phyloP scores from a whole-genome alignment of 1,284 basidiomycete species.

The Singerocomus rubriflavus region DNA sequence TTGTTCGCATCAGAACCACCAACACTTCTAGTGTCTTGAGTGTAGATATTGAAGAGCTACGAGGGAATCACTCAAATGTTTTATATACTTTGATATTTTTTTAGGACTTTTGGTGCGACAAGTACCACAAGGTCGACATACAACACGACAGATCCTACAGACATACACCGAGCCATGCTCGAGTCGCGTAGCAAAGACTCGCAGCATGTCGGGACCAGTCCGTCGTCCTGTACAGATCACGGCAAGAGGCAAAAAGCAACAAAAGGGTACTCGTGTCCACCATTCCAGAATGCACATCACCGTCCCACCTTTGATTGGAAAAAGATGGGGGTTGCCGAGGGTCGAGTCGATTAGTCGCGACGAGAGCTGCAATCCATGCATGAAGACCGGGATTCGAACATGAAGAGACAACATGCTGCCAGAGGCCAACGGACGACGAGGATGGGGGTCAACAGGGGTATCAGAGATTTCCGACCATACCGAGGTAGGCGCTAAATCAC shows the following conservation, averaged over 20 bases:
- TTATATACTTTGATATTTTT: no score
- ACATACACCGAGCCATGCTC: neutral
- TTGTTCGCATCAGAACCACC: no score
- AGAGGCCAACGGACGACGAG: neutral
- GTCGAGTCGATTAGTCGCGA: neutral
- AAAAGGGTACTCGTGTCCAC: neutral
- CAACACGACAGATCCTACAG: neutral
- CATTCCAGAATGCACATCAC: neutral
- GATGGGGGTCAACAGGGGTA: neutral
- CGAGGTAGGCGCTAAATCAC: conserved; percentile 10
- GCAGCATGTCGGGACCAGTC: no score
- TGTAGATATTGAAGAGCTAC: no score
- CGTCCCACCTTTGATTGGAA: neutral
- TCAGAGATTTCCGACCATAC: conserved; percentile 6
- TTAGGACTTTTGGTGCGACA: neutral
- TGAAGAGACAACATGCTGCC: neutral
- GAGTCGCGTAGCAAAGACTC: no score
- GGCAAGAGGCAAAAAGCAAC: neutral
- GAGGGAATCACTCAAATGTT: no score
- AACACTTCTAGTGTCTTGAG: no score
- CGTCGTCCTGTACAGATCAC: no score
- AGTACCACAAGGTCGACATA: neutral
- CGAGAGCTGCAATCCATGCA: neutral
- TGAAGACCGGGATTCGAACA: neutral
- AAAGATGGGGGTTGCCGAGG: neutral